A percentile compares a stretch with the other conserved stretches of the same genome.
phyloP scores from a whole-genome alignment of 257 asterid species.

The Solanum lycopersicoides region DNA sequence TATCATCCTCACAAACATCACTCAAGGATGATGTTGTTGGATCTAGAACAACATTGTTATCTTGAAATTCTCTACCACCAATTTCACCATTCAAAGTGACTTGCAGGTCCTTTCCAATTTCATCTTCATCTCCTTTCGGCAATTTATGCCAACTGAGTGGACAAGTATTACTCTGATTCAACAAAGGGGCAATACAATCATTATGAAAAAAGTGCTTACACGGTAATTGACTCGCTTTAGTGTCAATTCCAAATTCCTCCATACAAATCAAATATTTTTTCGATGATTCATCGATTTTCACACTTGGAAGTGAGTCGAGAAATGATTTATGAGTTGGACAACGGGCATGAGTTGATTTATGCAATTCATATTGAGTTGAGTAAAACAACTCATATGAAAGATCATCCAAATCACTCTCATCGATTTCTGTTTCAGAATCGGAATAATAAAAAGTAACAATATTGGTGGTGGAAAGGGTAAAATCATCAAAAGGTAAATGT shows the following conservation, averaged over 20 bases:
- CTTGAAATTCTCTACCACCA: background rate
- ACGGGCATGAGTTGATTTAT: background rate
- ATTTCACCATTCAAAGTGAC: background rate
- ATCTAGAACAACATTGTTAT: background rate
- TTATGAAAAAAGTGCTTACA: slow-evolving; percentile 39
- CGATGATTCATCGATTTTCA: slow-evolving; percentile 6
- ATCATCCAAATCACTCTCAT: slow-evolving; percentile 15
- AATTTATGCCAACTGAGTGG: slow-evolving; percentile 36
- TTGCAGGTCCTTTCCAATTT: background rate
- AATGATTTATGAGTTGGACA: slow-evolving; percentile 21
- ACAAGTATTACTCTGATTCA: slow-evolving; percentile 35
- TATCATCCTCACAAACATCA: background rate
- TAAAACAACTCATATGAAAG: slow-evolving; percentile 13
- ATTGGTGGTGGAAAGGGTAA: background rate
- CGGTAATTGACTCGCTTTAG: slow-evolving; percentile 18
- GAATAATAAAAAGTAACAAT: background rate
- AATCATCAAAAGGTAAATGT: background rate
- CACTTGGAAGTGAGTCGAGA: slow-evolving; percentile 14
- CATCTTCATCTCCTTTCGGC: slow-evolving; percentile 7
- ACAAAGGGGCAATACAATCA: slow-evolving; percentile 41
- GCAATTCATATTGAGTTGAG: background rate
- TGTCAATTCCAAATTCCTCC: background rate
- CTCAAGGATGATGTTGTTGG: background rate
- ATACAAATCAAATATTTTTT: slow-evolving; percentile 38
- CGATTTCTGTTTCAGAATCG: slow-evolving; percentile 16